Base-by-base conservation (phyloP, 1,284 basidiomycete genomes). In the Apiotrichum akiyoshidainum region DNA sequence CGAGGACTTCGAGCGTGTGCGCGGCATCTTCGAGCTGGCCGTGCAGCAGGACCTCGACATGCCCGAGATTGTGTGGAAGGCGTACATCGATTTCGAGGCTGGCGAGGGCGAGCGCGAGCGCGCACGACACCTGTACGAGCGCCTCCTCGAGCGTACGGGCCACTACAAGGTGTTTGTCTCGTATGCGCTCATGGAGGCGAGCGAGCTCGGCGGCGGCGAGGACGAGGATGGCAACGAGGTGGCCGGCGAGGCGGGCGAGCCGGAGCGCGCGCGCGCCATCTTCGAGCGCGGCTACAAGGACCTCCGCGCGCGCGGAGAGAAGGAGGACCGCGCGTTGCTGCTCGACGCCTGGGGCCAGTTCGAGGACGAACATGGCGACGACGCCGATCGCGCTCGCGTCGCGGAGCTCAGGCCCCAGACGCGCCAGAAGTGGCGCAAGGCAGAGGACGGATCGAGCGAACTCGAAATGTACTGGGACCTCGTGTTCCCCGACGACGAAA, bases 21-120 rank as follows among this genome's bases (percentile, higher is more conserved):
- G 97, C 16, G 94, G 87, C 4, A 93, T 99, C 71, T 99, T 92
- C 77, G 94, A 99, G 77, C 86, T 99, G 41, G 96, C 91, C 4
- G 85, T 95, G n/a, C 82, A 87, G 4, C 96, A 99, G 71, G 86
- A 87, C n/a, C 82, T 99, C 44, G 93, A 96, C 58, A 98, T 98
- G 92, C 96, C 96, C 2, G 96, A 99, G 77, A 83, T 97, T 13
- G 83, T 97, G n/a, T 95, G 92, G 92, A 80, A 83, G 75, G 90
- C 92, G 5, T 99, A 93, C 78, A 92, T 99, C 79, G 95, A 99
- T 79, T 88, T 92, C 66, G 92, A 94, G 58, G 82, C 82, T 60
- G 79, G 82, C 65, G 92, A 96, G 76, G 89, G 92, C 64, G 92
- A 98, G 70, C 86, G 92, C 58, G 90, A 90, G 63, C 84, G 85